These are phyloP conservation scores for Adansonia rubrostipa DNA, from an alignment of 441 rosid genomes.

Conservation along the genomic window DNA sequence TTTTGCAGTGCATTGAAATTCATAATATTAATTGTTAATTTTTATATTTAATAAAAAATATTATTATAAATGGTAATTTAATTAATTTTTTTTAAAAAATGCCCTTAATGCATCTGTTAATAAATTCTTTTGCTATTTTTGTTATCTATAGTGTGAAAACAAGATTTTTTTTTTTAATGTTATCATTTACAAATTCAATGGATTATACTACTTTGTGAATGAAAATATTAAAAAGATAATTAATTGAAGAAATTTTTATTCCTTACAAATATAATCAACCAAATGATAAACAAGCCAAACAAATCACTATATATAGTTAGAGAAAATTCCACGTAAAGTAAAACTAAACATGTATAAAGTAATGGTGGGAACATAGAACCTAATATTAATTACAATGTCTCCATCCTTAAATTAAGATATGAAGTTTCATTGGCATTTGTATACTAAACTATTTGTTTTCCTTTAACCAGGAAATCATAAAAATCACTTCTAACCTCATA, in stretches of 20 bases:
- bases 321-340: background rate
- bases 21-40: too few relatives aligned
- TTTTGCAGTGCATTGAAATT: too few relatives aligned
- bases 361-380: slow-evolving; percentile 10
- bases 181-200: too few relatives aligned
- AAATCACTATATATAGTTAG: background rate
- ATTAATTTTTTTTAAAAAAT: too few relatives aligned
- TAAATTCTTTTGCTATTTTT: too few relatives aligned
- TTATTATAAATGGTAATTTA: too few relatives aligned
- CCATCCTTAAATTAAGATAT: background rate
- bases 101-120: too few relatives aligned
- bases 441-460: background rate
- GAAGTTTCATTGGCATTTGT: background rate
- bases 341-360: background rate
- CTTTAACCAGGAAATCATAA: background rate
- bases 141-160: too few relatives aligned
- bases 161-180: too few relatives aligned
- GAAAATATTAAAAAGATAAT: too few relatives aligned
- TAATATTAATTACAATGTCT: slow-evolving; percentile 6
- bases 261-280: background rate
- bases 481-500: background rate
- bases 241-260: background rate
- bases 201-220: too few relatives aligned
- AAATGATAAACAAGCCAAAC: background rate
- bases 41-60: too few relatives aligned